Percentiles rank a stretch among this genome's conserved stretches.
Conservation (phyloP, 176 grass and related monocot genomes). For the Triticum dicoccoides region DNA sequence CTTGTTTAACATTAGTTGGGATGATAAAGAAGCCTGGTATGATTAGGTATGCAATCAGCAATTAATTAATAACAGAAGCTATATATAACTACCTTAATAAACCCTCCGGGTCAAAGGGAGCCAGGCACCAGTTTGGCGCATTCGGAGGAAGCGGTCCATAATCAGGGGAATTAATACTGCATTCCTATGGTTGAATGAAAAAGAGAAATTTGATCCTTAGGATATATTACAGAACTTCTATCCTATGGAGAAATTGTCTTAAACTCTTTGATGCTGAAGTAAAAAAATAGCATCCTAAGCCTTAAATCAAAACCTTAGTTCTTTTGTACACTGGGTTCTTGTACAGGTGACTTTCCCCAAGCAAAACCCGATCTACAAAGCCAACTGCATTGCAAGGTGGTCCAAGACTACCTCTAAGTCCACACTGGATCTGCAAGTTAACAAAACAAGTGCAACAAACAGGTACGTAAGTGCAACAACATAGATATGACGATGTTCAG, state of each 20-base stretch:
- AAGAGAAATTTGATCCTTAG: neutral
- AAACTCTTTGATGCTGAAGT: neutral
- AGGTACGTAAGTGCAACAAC: neutral
- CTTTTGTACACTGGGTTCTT: slow-evolving; percentile 84
- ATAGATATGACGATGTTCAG: neutral
- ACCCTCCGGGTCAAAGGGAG: slow-evolving; percentile 95
- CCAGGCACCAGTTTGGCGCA: slow-evolving; percentile 80
- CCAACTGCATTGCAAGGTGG: slow-evolving; percentile 96
- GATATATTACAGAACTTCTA: neutral
- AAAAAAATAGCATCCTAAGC: neutral
- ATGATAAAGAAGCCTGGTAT: neutral
- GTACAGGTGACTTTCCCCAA: slow-evolving; percentile 87
- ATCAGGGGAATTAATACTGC: slow-evolving; percentile 92
- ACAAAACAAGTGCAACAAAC: slow-evolving; percentile 20
- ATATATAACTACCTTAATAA: slow-evolving; percentile 64
- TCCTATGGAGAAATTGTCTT: neutral
- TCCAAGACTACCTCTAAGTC: slow-evolving; percentile 72
- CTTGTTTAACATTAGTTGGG: slow-evolving; percentile 8
- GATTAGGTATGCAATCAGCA: neutral
- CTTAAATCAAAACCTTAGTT: slow-evolving; percentile 70
- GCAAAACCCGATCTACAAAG: slow-evolving; percentile 69
- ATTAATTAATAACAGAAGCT: neutral
- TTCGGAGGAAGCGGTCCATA: slow-evolving; percentile 80
- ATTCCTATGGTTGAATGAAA: slow-evolving; percentile 63
- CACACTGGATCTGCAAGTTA: slow-evolving; percentile 69